These are phyloP conservation scores for Lonicera japonica DNA, from an alignment of 129 eudicot species.

Conservation along the genomic window DNA sequence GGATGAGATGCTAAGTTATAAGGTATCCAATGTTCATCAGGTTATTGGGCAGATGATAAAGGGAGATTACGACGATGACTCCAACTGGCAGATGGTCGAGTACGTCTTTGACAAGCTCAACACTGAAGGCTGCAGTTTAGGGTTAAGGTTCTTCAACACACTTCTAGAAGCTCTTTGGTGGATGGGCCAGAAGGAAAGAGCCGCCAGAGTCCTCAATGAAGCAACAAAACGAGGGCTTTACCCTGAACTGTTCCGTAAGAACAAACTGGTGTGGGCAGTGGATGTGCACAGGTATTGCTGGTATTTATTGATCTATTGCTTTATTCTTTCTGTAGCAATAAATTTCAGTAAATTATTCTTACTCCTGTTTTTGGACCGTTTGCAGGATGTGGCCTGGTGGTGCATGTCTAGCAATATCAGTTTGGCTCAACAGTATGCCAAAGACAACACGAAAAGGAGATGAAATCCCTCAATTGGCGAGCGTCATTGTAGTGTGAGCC, in stretches of 20 bases:
- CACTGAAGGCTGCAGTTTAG: slow-evolving; percentile 81
- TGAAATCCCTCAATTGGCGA: slow-evolving; percentile 89
- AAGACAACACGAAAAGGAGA: slow-evolving; percentile 29
- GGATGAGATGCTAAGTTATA: slow-evolving; percentile 61
- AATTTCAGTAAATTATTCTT: slow-evolving; percentile 3
- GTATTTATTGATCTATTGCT: background rate
- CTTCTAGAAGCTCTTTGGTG: slow-evolving; percentile 96
- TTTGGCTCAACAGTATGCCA: slow-evolving; percentile 73
- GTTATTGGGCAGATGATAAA: slow-evolving; percentile 84
- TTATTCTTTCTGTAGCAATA: background rate
- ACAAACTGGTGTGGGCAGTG: slow-evolving; percentile 79
- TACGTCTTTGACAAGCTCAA: slow-evolving; percentile 89
- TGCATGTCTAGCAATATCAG: slow-evolving; percentile 81
- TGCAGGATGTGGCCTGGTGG: slow-evolving; percentile 98
- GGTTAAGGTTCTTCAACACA: slow-evolving; percentile 81
- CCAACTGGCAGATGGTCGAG: slow-evolving; percentile 98
- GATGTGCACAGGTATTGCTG: slow-evolving; percentile 81
- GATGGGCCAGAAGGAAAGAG: slow-evolving; percentile 74
- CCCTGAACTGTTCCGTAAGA: slow-evolving; percentile 77
- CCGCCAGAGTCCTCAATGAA: slow-evolving; percentile 77
- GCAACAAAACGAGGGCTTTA: slow-evolving; percentile 85
- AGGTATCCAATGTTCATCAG: slow-evolving; percentile 72
- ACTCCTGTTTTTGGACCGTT: slow-evolving; percentile 10
- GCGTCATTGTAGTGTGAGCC: slow-evolving; percentile 84
- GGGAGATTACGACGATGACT: slow-evolving; percentile 80